These are phyloP conservation scores for Curvularia hawaiiensis DNA, from an alignment of 2,329 filamentous ascomycete genomes.

Conservation along the genomic window DNA sequence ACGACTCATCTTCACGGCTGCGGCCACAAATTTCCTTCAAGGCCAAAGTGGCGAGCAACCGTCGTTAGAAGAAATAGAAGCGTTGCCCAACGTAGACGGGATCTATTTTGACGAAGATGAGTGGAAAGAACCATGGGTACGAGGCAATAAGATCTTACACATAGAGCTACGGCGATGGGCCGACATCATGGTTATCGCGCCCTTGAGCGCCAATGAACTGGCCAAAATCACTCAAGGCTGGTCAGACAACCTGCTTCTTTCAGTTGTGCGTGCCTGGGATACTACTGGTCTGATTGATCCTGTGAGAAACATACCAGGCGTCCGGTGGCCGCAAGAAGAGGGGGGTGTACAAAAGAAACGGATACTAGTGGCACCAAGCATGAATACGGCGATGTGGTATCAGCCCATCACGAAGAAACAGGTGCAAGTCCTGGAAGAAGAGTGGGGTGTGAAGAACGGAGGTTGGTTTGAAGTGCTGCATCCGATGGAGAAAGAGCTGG, in stretches of 20 bases:
- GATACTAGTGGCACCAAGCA: slow-evolving; percentile 78
- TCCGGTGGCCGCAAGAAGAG: slow-evolving; percentile 28
- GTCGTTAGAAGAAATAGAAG: slow-evolving; percentile 61
- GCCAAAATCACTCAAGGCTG: slow-evolving; percentile 83
- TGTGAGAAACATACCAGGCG: slow-evolving; percentile 32
- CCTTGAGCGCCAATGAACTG: slow-evolving; percentile 81
- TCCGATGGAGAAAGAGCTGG: slow-evolving; percentile 77
- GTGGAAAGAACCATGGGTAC: slow-evolving; percentile 78
- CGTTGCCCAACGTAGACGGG: slow-evolving; percentile 74
- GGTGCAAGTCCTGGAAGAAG: slow-evolving; percentile 69
- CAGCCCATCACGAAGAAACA: slow-evolving; percentile 82
- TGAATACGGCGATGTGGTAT: slow-evolving; percentile 91
- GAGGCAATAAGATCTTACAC: slow-evolving; percentile 82
- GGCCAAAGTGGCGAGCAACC: slow-evolving; percentile 82
- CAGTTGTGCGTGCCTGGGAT: slow-evolving; percentile 88
- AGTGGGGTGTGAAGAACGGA: slow-evolving; percentile 66
- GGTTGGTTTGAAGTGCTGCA: slow-evolving; percentile 71
- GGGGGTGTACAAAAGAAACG: slow-evolving; percentile 52
- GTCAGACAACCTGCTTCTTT: slow-evolving; percentile 74
- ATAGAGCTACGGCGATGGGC: slow-evolving; percentile 88
- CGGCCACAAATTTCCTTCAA: slow-evolving; percentile 75
- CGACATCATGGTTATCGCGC: slow-evolving; percentile 78
- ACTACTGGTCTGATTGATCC: slow-evolving; percentile 51
- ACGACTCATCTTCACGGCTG: slow-evolving; percentile 79
- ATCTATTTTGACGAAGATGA: slow-evolving; percentile 87